phyloP scores from a whole-genome alignment of 768 basidiomycete species.

The Rhodotorula paludigena region DNA sequence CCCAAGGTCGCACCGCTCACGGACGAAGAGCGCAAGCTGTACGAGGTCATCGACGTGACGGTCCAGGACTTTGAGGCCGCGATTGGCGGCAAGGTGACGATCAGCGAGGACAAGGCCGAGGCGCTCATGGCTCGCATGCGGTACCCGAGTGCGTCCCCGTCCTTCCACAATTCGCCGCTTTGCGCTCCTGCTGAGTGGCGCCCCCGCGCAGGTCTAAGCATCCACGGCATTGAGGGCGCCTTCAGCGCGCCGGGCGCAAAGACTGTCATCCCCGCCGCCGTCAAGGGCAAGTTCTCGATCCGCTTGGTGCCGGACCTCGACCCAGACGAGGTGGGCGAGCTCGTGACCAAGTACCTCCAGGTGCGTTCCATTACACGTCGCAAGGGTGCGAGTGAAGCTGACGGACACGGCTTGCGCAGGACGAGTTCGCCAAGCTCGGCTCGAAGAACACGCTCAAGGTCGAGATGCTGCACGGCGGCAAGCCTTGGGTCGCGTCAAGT shows the following conservation, averaged over 20 bases:
- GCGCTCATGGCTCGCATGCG: slow-evolving; percentile 94
- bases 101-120: slow-evolving; percentile 69
- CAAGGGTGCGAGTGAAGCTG: too few species aligned
- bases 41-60: slow-evolving; percentile 66
- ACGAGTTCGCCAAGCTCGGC: slow-evolving; percentile 76
- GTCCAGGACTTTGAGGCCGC: slow-evolving; percentile 64
- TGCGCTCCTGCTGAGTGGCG: too few species aligned
- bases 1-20: slow-evolving; percentile 65
- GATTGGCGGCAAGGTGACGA: slow-evolving; percentile 67
- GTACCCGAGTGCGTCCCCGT: slow-evolving; percentile 22
- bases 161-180: too few species aligned
- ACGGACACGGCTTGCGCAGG: slow-evolving; percentile 14
- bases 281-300: slow-evolving; percentile 80
- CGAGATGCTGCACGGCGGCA: slow-evolving; percentile 72
- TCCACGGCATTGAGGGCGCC: slow-evolving; percentile 95
- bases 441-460: slow-evolving; percentile 74
- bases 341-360: slow-evolving; percentile 66
- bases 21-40: slow-evolving; percentile 66
- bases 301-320: slow-evolving; percentile 85
- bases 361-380: background rate
- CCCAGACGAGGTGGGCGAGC: slow-evolving; percentile 64
- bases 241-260: slow-evolving; percentile 76
- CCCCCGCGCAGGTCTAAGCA: slow-evolving; percentile 61
- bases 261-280: slow-evolving; percentile 91
- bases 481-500: slow-evolving; percentile 67